Base-by-base conservation (phyloP, 164 flowering plant species). In the Umbilicus rupestris region DNA sequence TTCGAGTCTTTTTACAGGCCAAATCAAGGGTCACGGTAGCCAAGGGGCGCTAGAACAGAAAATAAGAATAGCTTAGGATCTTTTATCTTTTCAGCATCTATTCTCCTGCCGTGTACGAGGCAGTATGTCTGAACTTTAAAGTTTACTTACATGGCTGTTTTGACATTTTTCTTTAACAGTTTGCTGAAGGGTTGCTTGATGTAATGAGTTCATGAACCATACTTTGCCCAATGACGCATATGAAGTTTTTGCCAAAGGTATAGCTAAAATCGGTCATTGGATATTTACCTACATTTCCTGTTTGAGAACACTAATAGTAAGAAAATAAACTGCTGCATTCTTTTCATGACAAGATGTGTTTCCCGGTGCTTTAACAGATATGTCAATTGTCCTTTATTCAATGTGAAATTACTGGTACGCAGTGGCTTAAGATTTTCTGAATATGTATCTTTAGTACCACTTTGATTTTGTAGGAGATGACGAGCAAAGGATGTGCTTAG, bases 401-500 rank as follows among this genome's bases (percentile, higher is more conserved):
- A 12, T 55, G 58, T 28, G 60, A 55, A 55, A 33, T 55, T 55
- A 12, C 6, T 55, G 33, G 60, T 55, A 55, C 33, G 60, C 33
- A 26, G 33, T 2, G 60, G 29, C 19, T 0, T 28, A 28, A 17
- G 60, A 14, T 55, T 22, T 26, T 55, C 16, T 15, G 60, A 55
- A 55, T 55, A 55, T 55, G 29, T 55, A 11, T 19, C 33, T 55
- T 3, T 28, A 26, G 60, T 33, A 55, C 60, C 33, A 55, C 60
- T 55, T 55, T 15, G 60, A 29, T 55, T 26, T 55, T 55, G 60
- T 28, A 11, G 60, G 60, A 28, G 60, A 12, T 55, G 60, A 55
- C 28, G 55, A 55, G 60, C 60, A 55, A 28, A 12, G 60, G 60
- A 55, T 55, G 60, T 55, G 60, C 60, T 26, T 55, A 55, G 60